Conservation (phyloP, 2,329 filamentous ascomycete species). For the Arthrocladium fulminans region DNA sequence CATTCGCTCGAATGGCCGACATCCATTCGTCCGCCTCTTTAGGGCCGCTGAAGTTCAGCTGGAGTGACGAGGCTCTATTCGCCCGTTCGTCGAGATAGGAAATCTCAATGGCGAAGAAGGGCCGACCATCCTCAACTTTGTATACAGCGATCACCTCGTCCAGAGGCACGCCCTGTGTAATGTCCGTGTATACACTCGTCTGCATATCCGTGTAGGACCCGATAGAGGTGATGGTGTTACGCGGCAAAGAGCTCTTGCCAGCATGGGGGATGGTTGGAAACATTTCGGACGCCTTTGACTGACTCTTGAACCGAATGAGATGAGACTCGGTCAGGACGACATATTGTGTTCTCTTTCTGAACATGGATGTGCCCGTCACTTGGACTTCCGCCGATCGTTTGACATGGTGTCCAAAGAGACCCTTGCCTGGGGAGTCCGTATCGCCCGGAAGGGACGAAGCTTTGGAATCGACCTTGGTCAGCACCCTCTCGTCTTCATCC, state of each 20-base stretch:
- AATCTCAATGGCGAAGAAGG: conserved; percentile 59
- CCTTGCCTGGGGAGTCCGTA: conserved; percentile 30
- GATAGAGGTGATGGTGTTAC: conserved; percentile 49
- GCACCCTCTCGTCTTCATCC: conserved; percentile 44
- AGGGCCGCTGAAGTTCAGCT: conserved; percentile 55
- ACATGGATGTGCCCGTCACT: conserved; percentile 55
- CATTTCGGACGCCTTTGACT: conserved; percentile 54
- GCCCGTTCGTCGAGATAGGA: conserved; percentile 59
- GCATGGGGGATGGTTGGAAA: conserved; percentile 46
- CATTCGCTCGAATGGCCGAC: conserved; percentile 51
- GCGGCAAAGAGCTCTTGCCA: conserved; percentile 35
- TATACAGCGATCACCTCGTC: conserved; percentile 60
- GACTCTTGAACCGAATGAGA: conserved; percentile 59
- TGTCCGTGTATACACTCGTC: conserved; percentile 47
- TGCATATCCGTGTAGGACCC: conserved; percentile 55
- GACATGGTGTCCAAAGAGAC: conserved; percentile 40
- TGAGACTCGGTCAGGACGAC: conserved; percentile 62
- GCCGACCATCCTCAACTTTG: conserved; percentile 57
- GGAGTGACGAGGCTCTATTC: conserved; percentile 52
- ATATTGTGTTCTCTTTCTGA: conserved; percentile 64
- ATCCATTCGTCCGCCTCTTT: conserved; percentile 60
- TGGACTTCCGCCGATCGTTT: conserved; percentile 62
- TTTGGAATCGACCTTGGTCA: conserved; percentile 43
- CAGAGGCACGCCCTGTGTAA: conserved; percentile 48
- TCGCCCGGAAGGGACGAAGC: conserved; percentile 40